These are phyloP conservation scores for Cercospora canescens DNA, from an alignment of 2,329 filamentous ascomycete genomes.

Conservation along the genomic window DNA sequence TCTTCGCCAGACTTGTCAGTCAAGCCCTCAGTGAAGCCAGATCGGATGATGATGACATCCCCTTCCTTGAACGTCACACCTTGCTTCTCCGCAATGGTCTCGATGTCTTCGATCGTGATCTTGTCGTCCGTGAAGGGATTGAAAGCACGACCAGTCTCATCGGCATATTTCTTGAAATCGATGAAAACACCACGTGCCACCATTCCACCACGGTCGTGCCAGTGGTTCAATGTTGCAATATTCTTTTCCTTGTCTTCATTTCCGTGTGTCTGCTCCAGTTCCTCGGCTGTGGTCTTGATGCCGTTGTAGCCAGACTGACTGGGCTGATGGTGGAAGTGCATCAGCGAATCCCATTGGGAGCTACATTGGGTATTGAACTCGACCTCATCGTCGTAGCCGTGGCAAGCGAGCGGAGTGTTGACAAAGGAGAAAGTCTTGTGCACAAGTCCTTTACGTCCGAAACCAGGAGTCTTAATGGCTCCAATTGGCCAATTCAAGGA, in stretches of 20 bases:
- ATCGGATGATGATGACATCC: conserved; percentile 59
- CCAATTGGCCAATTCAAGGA: conserved; percentile 43
- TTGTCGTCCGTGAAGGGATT: conserved; percentile 52
- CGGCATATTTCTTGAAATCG: conserved; percentile 60
- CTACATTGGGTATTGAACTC: conserved; percentile 49
- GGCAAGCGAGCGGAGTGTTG: conserved; percentile 38
- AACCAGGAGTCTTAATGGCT: conserved; percentile 40
- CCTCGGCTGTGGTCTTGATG: conserved; percentile 34
- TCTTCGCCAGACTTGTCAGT: conserved; percentile 40
- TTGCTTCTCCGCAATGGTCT: conserved; percentile 48
- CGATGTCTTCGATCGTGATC: conserved; percentile 48
- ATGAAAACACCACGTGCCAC: conserved; percentile 59
- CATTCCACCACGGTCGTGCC: conserved; percentile 54
- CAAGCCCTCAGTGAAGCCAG: conserved; percentile 52
- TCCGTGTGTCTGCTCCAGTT: conserved; percentile 31
- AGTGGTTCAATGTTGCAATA: conserved; percentile 42
- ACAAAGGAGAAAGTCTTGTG: conserved; percentile 38
- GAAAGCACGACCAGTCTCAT: conserved; percentile 55
- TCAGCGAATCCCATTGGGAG: conserved; percentile 50
- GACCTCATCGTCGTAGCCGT: conserved; percentile 48
- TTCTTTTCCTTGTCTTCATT: conserved; percentile 30
- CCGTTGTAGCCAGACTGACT: conserved; percentile 55
- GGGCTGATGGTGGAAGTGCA: conserved; percentile 42
- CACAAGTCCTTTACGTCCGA: conserved; percentile 36
- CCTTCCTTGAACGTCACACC: conserved; percentile 48